Evolutionary conservation across 345 rosid genomes (phyloP).

Genomic region (Hevea brasiliensis): DNA sequence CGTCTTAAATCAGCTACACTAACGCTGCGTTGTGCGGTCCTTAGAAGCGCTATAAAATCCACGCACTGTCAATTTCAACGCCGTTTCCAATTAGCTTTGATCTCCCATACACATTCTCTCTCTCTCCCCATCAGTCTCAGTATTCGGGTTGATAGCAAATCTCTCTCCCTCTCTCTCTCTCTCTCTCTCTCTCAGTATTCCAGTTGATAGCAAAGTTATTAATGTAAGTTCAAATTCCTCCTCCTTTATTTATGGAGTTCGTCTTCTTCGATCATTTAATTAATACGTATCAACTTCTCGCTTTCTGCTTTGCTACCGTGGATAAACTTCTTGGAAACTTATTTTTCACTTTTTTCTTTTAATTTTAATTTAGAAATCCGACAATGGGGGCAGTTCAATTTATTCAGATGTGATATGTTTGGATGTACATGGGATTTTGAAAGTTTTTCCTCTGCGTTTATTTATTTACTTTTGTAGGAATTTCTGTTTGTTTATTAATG

Average conservation of each 20-base stretch:
- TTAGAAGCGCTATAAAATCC: conserved; percentile 2
- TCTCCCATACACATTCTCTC: not conserved
- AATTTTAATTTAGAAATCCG: not conserved
- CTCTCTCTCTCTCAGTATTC: conserved; percentile 10
- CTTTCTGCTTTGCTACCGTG: not conserved
- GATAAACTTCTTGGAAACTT: not conserved
- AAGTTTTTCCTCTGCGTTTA: not conserved
- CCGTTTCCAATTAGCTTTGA: not conserved
- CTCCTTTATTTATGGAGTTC: not conserved
- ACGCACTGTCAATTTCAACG: conserved; percentile 20
- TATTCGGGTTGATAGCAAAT: too few relatives aligned
- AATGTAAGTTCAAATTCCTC: conserved; percentile 24
- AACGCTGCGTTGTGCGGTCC: conserved; percentile 35
- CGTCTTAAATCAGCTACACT: not conserved
- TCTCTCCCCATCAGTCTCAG: conserved; percentile 1
- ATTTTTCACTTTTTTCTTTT: not conserved
- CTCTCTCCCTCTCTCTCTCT: conserved; percentile 8
- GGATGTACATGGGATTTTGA: not conserved
- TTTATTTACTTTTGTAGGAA: too few relatives aligned
- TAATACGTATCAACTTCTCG: not conserved
- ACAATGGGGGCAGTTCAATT: not conserved
- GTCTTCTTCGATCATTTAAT: not conserved
- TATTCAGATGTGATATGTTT: not conserved
- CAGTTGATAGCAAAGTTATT: conserved; percentile 2
- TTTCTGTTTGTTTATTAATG: too few relatives aligned